These are phyloP conservation scores for Penicillium sp. DNA, from an alignment of 2,329 filamentous ascomycete genomes.

Conservation along the genomic window DNA sequence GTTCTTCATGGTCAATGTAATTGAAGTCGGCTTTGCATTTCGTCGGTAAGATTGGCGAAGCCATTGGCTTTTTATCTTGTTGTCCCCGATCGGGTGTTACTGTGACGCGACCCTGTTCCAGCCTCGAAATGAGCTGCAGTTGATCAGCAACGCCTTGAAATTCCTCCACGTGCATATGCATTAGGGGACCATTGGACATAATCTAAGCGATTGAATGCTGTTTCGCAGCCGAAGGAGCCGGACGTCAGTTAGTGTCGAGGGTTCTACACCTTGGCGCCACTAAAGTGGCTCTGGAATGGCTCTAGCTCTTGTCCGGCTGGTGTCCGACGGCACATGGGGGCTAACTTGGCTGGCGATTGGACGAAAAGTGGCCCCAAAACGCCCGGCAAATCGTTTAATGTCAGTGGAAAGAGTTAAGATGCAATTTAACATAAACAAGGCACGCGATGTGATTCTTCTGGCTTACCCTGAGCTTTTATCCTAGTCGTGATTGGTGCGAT, in stretches of 20 bases:
- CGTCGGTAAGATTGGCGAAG: not conserved
- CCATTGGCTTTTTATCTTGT: not conserved
- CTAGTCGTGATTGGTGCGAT: not conserved
- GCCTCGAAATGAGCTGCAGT: not conserved
- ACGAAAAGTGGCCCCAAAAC: not conserved
- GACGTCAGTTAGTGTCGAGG: not conserved
- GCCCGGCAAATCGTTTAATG: not conserved
- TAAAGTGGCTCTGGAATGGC: not conserved
- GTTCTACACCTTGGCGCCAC: not conserved
- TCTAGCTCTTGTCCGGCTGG: not conserved
- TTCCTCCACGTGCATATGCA: not conserved
- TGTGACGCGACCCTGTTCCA: not conserved
- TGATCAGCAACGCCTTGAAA: not conserved
- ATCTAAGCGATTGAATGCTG: not conserved
- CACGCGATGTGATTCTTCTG: not conserved
- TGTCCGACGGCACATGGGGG: not conserved
- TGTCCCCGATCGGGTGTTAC: not conserved
- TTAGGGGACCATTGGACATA: not conserved
- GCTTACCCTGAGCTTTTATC: not conserved
- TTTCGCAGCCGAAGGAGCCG: not conserved
- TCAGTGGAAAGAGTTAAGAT: not conserved
- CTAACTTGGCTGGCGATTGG: not conserved
- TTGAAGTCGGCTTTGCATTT: not conserved
- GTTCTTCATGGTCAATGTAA: slow-evolving; percentile 26
- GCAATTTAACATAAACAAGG: not conserved